Evolutionary conservation across 2,329 filamentous ascomycete species (phyloP).

Genomic region (Golovinomyces cichoracearum): DNA sequence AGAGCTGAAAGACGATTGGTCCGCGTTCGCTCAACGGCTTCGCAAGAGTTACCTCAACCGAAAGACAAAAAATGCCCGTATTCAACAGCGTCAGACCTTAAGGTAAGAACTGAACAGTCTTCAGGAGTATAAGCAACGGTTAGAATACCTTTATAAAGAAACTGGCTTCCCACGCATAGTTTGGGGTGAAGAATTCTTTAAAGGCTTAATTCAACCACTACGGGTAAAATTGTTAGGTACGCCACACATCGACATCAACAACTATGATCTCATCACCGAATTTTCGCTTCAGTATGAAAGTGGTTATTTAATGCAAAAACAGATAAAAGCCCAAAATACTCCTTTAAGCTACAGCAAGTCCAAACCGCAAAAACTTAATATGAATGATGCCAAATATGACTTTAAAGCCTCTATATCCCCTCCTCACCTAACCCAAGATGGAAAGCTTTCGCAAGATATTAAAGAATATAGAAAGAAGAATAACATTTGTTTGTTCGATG

Average conservation of each 20-base stretch:
- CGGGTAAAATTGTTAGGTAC: too few relatives aligned
- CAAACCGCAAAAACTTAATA: too few relatives aligned
- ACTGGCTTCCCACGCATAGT: background rate
- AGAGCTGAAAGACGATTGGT: background rate
- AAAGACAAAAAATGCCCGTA: background rate
- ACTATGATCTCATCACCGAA: too few relatives aligned
- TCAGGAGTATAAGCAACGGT: background rate
- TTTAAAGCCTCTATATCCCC: too few relatives aligned
- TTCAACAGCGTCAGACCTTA: background rate
- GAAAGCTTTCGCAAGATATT: background rate
- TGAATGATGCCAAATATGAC: too few relatives aligned
- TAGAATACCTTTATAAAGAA: background rate
- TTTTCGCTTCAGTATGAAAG: too few relatives aligned
- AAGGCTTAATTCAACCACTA: too few relatives aligned
- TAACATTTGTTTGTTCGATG: constrained; percentile 1
- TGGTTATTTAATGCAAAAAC: too few relatives aligned
- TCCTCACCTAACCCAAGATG: background rate
- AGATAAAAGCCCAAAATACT: too few relatives aligned
- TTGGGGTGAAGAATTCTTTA: background rate
- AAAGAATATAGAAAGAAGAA: background rate
- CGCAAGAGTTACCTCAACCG: background rate
- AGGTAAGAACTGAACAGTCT: too few relatives aligned
- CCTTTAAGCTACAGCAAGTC: too few relatives aligned
- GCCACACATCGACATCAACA: too few relatives aligned
- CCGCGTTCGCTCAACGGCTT: background rate